A percentile compares a stretch with the other conserved stretches of the same genome.
phyloP scores from a whole-genome alignment of 163 green algal genomes.

The Scenedesmus sp. region DNA sequence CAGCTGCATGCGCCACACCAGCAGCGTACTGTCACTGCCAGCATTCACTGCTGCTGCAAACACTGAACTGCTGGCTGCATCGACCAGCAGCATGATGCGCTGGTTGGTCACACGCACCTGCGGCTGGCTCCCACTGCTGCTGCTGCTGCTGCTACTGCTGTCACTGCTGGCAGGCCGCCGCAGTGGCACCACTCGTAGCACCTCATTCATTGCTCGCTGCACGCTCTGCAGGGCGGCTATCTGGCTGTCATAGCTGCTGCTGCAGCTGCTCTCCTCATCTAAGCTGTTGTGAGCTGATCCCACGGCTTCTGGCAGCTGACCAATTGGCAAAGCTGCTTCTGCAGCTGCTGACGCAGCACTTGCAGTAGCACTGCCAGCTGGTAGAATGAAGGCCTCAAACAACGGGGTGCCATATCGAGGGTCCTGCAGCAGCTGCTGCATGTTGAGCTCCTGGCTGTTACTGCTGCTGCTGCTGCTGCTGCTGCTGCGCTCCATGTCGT shows the following conservation, averaged over 20 bases:
- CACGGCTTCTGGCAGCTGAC: neutral
- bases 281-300: neutral
- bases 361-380: neutral
- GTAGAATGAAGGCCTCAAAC: constrained; percentile 35
- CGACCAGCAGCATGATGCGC: constrained; percentile 37
- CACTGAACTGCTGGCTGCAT: neutral
- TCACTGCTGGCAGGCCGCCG: neutral
- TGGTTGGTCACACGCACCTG: neutral
- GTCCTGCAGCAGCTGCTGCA: constrained; percentile 31
- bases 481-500: constrained; percentile 28
- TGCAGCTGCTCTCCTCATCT: neutral
- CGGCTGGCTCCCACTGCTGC: neutral
- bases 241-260: neutral
- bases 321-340: neutral
- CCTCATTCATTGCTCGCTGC: constrained; percentile 40
- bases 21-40: constrained; percentile 10
- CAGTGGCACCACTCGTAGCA: neutral
- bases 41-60: constrained; percentile 23
- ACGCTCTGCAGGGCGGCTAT: constrained; percentile 34
- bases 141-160: neutral
- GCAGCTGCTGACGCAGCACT: no score
- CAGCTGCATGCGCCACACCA: neutral
- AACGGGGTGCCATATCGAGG: constrained; percentile 30
- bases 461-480: neutral
- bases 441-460: constrained; percentile 17